Conservation (phyloP, 176 grass and related monocot species). For the Elymus sibiricus region DNA sequence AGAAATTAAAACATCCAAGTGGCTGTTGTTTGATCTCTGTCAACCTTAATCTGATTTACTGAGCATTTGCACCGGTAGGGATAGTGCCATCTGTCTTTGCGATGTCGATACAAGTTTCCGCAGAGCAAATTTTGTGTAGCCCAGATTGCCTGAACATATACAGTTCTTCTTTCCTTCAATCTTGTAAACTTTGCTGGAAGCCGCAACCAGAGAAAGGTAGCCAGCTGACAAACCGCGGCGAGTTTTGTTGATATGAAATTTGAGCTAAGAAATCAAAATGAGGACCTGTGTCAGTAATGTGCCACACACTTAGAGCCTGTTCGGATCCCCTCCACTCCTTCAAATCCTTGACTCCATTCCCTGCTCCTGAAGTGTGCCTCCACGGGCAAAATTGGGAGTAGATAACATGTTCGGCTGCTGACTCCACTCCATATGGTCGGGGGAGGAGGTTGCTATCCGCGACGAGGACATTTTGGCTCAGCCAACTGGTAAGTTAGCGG, state of each 20-base stretch:
- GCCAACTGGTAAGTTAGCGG: too few species aligned
- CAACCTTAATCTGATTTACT: background rate
- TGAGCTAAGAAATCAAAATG: too few species aligned
- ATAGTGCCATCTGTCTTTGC: conserved; percentile 5
- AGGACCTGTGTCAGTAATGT: too few species aligned
- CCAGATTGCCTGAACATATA: conserved; percentile 12
- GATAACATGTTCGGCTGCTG: too few species aligned
- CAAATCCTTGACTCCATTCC: too few species aligned
- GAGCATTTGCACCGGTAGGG: conserved; percentile 13
- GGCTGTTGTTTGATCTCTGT: background rate
- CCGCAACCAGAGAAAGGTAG: background rate
- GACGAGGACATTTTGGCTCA: too few species aligned
- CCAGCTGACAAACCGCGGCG: background rate
- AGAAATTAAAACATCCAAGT: conserved; percentile 48
- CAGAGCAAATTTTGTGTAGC: conserved; percentile 18
- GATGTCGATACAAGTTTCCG: background rate
- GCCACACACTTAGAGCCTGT: too few species aligned
- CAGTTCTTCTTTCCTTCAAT: background rate
- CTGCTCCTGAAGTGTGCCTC: too few species aligned
- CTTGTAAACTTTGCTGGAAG: background rate
- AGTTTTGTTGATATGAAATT: background rate
- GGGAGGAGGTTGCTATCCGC: too few species aligned
- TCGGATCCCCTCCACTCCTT: too few species aligned
- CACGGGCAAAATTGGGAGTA: too few species aligned
- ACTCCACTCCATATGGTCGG: too few species aligned